Base-by-base conservation (phyloP, 2,329 filamentous ascomycete genomes). In the Botrytis pseudocinerea region DNA sequence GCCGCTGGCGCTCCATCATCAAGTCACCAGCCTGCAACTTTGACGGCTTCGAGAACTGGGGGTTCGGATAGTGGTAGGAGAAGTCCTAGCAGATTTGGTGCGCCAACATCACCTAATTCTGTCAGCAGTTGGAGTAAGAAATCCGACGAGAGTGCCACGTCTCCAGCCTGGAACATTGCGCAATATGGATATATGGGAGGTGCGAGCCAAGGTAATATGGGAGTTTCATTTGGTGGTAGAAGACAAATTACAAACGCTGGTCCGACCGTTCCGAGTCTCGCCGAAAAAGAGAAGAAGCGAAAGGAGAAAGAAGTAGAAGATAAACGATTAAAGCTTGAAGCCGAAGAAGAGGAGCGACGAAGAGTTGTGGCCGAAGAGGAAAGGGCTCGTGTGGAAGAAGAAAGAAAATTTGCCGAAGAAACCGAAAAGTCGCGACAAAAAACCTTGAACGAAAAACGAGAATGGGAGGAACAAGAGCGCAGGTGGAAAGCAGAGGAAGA, bases 111-210 rank as follows among this genome's bases (percentile, higher is more conserved):
- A 69, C 85, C 88, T 57, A 80, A 83, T 44, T 82, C 85, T 2
- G 89, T 95, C 75, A 97, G 93, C 80, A 97, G 90, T 82, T 98
- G 96, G 96, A 97, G 93, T 82, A 97, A 90, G 81, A 93, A 88
- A 82, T 88, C 89, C 72, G 93, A 98, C 77, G 93, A 98, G 82
- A 89, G 89, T 25, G 87, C 87, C 62, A 98, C 95, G 2, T 87
- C 91, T 40, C 96, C 96, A 0, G 96, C 96, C 1, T 99, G 96
- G 96, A 99, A 98, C 81, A 98, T 98, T 78, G 92, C 95, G 73
- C 96, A 99, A 81, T 99, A 99, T 81, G 95, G 96, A 12, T 99
- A 98, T 83, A 96, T 98, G 92, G 96, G 96, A 73, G 96, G 96
- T 66, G 96, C 96, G 40, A 98, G 93, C 79, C 96, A 99, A 82